Evolutionary conservation across 1,284 basidiomycete species (phyloP), one percentile per base, ranked within the genome.

Genomic region (Leucoagaricus sp.): DNA sequence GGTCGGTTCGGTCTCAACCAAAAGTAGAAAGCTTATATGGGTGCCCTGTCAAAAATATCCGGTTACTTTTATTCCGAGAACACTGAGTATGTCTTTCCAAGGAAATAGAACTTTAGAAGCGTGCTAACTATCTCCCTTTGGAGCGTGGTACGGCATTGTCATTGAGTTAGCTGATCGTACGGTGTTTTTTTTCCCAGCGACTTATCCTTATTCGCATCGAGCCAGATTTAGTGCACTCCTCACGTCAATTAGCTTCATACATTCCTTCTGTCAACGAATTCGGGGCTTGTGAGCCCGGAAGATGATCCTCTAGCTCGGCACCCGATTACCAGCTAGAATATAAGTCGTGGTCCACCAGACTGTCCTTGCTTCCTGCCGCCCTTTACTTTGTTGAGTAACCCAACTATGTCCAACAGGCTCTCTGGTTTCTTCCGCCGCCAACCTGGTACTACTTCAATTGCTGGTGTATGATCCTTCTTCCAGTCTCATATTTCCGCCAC

Each of bases 381-480:
- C 41, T 42, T 9, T 6, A 7, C 19, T 21, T 42, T 42, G 4
- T 13, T 26, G 25, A 45, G 12, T 45, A 26, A 21, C 25, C 26
- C 7, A 13, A 57, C 5, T 23, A 51, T 52, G 49, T 51, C 55
- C 19, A 57, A 51, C 26, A 47, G 49, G 23, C 29, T 56, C 42
- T 57, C 55, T 51, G 42, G 55, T 51, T 29, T 51, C 49, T 57
- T 57, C 26, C 33, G 42, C 17, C 55, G 55, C 25, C 55, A 51
- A 57, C 17, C 49, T 17, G 51, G 42, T 25, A 47, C 28, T 34
- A 8, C 19, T n/a, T 55, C 55, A 40, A 28, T 49, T 17, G 21
- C 23, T 44, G 42, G 38, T 58, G 50, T 47, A 57, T 3, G 33
- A 21, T 36, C 31, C 13, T 31, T 21, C 13, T 28, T 28, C 12